Percentiles rank a stretch among this genome's conserved stretches.
Evolutionary conservation across 352 stramenopile genomes (phyloP).

Genomic region (Phytophthora agathidicida): DNA sequence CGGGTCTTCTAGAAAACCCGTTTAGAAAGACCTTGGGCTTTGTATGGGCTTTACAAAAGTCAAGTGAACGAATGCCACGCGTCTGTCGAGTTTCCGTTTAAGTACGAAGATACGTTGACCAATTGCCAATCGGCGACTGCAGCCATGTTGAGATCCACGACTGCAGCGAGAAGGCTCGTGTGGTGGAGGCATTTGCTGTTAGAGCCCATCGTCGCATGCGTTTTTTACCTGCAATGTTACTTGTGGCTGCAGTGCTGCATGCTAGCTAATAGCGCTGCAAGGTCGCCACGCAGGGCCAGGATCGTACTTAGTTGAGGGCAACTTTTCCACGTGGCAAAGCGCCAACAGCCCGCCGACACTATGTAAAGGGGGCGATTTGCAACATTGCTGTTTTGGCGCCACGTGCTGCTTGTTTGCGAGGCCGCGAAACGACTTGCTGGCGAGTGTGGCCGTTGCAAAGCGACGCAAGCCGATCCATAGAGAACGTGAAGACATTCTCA

Average conservation of each 20-base stretch:
- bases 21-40: not conserved
- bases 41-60: constrained; percentile 24
- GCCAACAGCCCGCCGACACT: constrained; percentile 12
- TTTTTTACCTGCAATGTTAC: too few species aligned
- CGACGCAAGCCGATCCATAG: constrained; percentile 23
- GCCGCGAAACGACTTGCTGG: constrained; percentile 9
- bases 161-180: constrained; percentile 10
- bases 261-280: too few species aligned
- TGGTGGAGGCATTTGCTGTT: constrained; percentile 3
- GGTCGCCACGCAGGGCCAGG: constrained; percentile 5
- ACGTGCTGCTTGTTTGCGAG: too few species aligned
- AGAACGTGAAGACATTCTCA: constrained; percentile 7
- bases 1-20: constrained; percentile 33
- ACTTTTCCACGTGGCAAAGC: constrained; percentile 35
- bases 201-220: constrained; percentile 7
- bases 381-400: not conserved
- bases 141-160: not conserved
- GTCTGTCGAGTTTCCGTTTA: constrained; percentile 15
- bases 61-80: constrained; percentile 43
- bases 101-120: constrained; percentile 36
- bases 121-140: not conserved
- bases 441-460: too few species aligned
- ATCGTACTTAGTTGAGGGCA: constrained; percentile 33
- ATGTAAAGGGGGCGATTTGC: constrained; percentile 23
- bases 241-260: too few species aligned